phyloP scores from a whole-genome alignment of 306 rosid species.

The Quercus parvula region DNA sequence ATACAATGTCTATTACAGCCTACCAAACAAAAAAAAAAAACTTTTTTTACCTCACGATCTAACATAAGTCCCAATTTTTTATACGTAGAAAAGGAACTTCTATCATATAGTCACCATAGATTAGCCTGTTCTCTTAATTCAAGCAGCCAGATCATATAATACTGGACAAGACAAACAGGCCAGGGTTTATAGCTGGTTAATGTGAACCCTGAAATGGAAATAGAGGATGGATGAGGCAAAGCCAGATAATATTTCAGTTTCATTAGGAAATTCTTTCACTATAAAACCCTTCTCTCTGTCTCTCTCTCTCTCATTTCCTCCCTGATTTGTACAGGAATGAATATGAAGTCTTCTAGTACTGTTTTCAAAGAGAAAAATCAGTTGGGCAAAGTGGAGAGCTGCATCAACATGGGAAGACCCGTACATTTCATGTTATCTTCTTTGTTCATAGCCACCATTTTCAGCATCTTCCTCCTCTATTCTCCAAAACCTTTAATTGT shows the following conservation, averaged over 20 bases:
- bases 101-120: neutral
- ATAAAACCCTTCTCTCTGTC: neutral
- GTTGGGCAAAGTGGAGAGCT: constrained; percentile 40
- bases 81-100: neutral
- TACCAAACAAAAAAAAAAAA: neutral
- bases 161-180: neutral
- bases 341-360: constrained; percentile 35
- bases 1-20: too few species aligned
- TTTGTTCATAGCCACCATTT: constrained; percentile 41
- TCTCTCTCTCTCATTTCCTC: neutral
- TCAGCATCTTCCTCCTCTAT: constrained; percentile 39
- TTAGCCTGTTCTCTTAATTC: neutral
- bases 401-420: constrained; percentile 21
- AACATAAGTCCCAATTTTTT: neutral
- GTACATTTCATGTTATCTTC: constrained; percentile 42
- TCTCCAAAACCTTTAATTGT: constrained; percentile 44
- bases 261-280: constrained; percentile 1
- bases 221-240: neutral
- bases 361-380: constrained; percentile 29
- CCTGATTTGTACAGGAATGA: constrained; percentile 11
- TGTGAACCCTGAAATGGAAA: neutral
- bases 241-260: neutral
- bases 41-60: neutral
- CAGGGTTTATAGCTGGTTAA: neutral
- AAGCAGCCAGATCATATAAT: neutral